A percentile compares a stretch with the other conserved stretches of the same genome.
These are phyloP conservation scores for Globisporangium spinosum DNA, from an alignment of 352 stramenopile species.

Conservation along the genomic window DNA sequence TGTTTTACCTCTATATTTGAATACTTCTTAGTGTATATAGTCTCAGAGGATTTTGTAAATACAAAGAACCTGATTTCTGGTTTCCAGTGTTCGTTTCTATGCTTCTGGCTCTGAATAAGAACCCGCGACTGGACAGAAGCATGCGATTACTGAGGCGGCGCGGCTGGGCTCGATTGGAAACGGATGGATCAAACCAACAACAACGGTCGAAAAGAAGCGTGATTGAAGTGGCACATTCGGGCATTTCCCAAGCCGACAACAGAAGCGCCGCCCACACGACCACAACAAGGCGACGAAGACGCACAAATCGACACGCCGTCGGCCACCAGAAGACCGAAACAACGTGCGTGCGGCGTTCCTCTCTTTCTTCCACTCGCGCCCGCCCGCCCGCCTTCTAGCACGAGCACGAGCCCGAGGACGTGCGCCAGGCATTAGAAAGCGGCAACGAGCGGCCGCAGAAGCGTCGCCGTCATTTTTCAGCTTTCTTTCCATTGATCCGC, in stretches of 20 bases:
- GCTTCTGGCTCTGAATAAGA: slow-evolving; percentile 1
- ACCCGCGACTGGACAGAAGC: background rate
- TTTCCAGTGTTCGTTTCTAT: background rate
- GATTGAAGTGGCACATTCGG: background rate
- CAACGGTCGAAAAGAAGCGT: background rate
- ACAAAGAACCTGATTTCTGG: background rate
- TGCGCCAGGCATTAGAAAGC: background rate
- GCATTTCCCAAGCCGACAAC: background rate
- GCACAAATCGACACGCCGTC: background rate
- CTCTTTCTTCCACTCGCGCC: background rate
- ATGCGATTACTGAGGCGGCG: background rate
- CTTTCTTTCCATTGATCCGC: background rate
- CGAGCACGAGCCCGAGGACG: no score
- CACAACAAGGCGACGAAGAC: background rate
- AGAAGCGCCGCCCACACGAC: background rate
- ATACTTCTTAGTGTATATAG: background rate
- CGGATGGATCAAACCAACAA: background rate
- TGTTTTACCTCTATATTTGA: background rate
- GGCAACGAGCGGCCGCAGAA: background rate
- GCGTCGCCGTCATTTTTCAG: no score
- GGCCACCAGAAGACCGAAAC: background rate
- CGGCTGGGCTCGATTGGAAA: background rate
- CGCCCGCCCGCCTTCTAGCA: background rate
- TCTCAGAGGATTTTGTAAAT: background rate
- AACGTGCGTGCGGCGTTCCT: background rate